A percentile compares a stretch with the other conserved stretches of the same genome.
These are phyloP conservation scores for Thuidium tamariscinum DNA, from an alignment of 225 moss, liverwort and hornwort genomes.

Conservation along the genomic window DNA sequence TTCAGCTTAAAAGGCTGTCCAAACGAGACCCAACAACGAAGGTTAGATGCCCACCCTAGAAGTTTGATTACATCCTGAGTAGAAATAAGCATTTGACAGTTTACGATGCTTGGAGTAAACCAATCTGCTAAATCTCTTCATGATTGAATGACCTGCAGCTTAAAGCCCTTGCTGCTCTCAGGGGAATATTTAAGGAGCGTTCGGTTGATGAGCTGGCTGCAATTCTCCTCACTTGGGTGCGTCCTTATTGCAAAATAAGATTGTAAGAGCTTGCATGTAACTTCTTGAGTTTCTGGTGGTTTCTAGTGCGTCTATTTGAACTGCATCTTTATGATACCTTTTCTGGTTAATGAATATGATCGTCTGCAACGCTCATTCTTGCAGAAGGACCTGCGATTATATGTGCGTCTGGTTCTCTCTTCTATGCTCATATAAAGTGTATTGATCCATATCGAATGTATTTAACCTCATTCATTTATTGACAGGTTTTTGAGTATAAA, in stretches of 20 bases:
- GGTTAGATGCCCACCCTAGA: conserved; percentile 9
- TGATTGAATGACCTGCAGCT: conserved; percentile 50
- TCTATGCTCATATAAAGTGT: too few species aligned
- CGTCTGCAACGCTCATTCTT: not conserved
- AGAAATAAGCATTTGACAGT: not conserved
- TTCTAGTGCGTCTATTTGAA: not conserved
- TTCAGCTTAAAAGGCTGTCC: conserved; percentile 73
- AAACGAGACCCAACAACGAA: conserved; percentile 95
- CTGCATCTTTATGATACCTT: not conserved
- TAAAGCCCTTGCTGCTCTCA: conserved; percentile 75
- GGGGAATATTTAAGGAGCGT: conserved; percentile 68
- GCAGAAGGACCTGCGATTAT: too few species aligned
- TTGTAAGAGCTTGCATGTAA: not conserved
- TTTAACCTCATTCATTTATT: not conserved
- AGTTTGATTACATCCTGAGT: not conserved
- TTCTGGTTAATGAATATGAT: not conserved
- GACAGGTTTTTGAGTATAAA: conserved; percentile 87
- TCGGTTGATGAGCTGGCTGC: conserved; percentile 51
- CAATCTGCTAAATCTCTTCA: not conserved
- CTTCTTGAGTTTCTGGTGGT: not conserved
- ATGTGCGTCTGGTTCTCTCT: too few species aligned
- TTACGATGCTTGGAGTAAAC: not conserved
- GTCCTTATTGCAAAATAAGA: not conserved
- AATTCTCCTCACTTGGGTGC: conserved; percentile 73
- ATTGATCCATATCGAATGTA: too few species aligned